A percentile compares a stretch with the other conserved stretches of the same genome.
These are phyloP conservation scores for Yarrowia osloensis DNA, from an alignment of 805 yeast genomes.

Conservation along the genomic window DNA sequence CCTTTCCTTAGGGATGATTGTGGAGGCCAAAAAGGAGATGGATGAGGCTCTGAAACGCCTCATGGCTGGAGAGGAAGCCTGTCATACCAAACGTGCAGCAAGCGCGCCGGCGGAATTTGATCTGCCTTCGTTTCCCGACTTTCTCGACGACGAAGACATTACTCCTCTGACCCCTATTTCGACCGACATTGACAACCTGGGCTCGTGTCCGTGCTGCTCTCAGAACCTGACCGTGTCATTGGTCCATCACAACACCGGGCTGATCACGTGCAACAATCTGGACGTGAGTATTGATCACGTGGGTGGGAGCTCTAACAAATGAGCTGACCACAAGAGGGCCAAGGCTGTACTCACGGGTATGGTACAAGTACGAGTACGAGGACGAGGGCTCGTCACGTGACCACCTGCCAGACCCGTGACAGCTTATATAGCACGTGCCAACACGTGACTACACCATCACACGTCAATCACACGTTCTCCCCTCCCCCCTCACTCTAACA, in stretches of 20 bases:
- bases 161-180: not conserved
- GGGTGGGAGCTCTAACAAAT: not conserved
- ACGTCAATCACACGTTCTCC: too few species aligned
- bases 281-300: conserved; percentile 6
- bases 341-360: too few species aligned
- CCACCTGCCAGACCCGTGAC: too few species aligned
- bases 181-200: conserved; percentile 6
- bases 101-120: not conserved
- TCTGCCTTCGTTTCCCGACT: not conserved
- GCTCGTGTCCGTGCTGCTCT: conserved; percentile 2
- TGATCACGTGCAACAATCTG: conserved; percentile 12
- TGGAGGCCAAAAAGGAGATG: conserved; percentile 13
- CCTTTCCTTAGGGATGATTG: not conserved
- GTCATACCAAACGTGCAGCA: not conserved
- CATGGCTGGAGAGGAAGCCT: not conserved
- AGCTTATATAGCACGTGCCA: too few species aligned
- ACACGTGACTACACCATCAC: not conserved
- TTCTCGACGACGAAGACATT: not conserved
- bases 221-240: not conserved
- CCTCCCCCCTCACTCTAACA: not conserved
- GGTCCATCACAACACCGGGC: conserved; percentile 7
- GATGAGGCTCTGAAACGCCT: not conserved
- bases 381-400: too few species aligned
- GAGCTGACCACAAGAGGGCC: too few species aligned
- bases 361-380: too few species aligned